phyloP scores from a whole-genome alignment of 805 yeast genomes.

The Spathaspora girioi region DNA sequence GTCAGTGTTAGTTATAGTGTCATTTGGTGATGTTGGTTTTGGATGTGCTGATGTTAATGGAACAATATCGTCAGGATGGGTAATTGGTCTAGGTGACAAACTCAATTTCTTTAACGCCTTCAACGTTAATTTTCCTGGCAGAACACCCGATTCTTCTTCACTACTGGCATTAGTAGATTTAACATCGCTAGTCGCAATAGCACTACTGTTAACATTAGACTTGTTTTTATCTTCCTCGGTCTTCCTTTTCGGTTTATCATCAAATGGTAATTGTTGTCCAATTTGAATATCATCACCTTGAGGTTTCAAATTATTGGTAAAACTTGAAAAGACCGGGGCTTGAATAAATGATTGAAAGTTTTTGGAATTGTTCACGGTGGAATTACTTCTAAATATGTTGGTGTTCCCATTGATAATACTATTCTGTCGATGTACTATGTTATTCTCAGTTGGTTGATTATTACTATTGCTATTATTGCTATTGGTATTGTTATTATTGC shows the following conservation, averaged over 20 bases:
- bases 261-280: slow-evolving; percentile 41
- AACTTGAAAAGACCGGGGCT: slow-evolving; percentile 41
- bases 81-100: slow-evolving; percentile 38
- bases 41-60: background rate
- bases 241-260: slow-evolving; percentile 13
- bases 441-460: slow-evolving; percentile 4
- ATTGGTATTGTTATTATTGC: background rate
- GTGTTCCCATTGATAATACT: slow-evolving; percentile 4
- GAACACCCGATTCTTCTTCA: slow-evolving; percentile 18
- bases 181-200: background rate
- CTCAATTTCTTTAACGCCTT: slow-evolving; percentile 42
- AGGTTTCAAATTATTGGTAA: slow-evolving; percentile 22
- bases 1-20: background rate
- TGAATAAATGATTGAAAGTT: slow-evolving; percentile 44
- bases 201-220: background rate
- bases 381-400: slow-evolving; percentile 10
- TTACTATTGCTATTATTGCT: slow-evolving; percentile 3
- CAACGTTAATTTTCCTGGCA: slow-evolving; percentile 25
- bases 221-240: slow-evolving; percentile 2
- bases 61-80: slow-evolving; percentile 21
- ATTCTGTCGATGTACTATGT: slow-evolving; percentile 3
- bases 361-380: slow-evolving; percentile 24
- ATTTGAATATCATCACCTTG: slow-evolving; percentile 28
- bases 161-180: background rate
- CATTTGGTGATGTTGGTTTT: slow-evolving; percentile 2